These are phyloP conservation scores for Ulmus americana DNA, from an alignment of 331 rosid genomes.

Conservation along the genomic window DNA sequence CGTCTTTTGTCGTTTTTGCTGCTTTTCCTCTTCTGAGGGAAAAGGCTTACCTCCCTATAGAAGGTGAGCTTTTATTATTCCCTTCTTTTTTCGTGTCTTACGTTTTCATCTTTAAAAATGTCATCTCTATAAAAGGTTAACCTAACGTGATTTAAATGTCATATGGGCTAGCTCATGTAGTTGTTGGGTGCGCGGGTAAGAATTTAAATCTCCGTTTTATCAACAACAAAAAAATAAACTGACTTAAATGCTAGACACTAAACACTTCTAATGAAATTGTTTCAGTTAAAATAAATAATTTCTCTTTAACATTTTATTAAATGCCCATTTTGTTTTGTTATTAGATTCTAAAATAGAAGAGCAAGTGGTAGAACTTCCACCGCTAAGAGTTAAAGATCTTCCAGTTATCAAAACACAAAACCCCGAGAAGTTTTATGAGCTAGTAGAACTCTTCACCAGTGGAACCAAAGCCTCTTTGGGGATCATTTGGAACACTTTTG, in stretches of 20 bases:
- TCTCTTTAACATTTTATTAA: not conserved
- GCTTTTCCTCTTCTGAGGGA: slow-evolving; percentile 26
- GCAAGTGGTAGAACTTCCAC: slow-evolving; percentile 34
- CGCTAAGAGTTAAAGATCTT: slow-evolving; percentile 51
- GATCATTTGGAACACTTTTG: slow-evolving; percentile 17
- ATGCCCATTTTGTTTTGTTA: not conserved
- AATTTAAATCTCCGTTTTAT: no score
- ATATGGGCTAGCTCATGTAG: no score
- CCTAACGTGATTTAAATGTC: no score
- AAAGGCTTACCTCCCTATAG: slow-evolving; percentile 33
- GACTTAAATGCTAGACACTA: not conserved
- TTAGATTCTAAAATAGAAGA: slow-evolving; percentile 41
- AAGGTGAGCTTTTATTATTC: slow-evolving; percentile 23
- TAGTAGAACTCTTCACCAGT: slow-evolving; percentile 8
- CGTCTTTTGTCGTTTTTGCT: slow-evolving; percentile 27
- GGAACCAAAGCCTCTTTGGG: slow-evolving; percentile 16
- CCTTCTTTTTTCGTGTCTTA: not conserved
- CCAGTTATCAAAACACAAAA: slow-evolving; percentile 20
- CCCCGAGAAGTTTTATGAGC: slow-evolving; percentile 21
- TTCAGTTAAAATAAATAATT: no score
- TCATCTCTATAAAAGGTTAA: no score
- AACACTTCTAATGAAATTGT: not conserved
- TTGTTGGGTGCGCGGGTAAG: no score
- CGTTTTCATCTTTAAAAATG: not conserved
- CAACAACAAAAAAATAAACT: not conserved